Conservation (phyloP, 2,329 filamentous ascomycete genomes). For the Sclerotinia spermophila region DNA sequence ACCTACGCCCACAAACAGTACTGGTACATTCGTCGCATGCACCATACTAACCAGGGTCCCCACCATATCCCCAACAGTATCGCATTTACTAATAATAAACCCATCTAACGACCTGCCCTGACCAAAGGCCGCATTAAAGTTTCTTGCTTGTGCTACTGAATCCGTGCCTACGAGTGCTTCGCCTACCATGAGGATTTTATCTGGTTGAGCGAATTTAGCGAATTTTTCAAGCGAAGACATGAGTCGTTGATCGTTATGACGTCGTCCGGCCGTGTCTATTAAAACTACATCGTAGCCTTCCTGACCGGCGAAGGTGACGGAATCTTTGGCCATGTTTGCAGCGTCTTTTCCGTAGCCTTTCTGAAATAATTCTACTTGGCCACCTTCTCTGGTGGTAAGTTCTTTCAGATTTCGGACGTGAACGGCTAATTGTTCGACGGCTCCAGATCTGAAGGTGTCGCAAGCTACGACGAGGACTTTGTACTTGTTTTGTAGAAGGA, state of each 20-base stretch:
- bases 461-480: constrained; percentile 90
- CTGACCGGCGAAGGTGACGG: constrained; percentile 73
- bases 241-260: constrained; percentile 91
- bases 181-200: constrained; percentile 99
- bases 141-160: constrained; percentile 89
- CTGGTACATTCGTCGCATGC: constrained; percentile 92
- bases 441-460: constrained; percentile 95
- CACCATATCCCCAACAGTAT: constrained; percentile 96
- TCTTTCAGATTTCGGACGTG: constrained; percentile 93
- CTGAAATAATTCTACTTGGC: constrained; percentile 86
- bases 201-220: constrained; percentile 89
- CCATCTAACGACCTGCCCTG: constrained; percentile 77
- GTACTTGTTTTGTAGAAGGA: constrained; percentile 95
- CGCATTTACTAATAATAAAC: constrained; percentile 98
- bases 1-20: constrained; percentile 81
- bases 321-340: constrained; percentile 90
- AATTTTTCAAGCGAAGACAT: constrained; percentile 99
- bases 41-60: constrained; percentile 92
- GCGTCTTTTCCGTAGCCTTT: constrained; percentile 98
- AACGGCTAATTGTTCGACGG: constrained; percentile 93
- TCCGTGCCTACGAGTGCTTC: constrained; percentile 88
- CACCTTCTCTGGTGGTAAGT: constrained; percentile 77
- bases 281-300: constrained; percentile 87
- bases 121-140: constrained; percentile 94
- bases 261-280: constrained; percentile 90